Evolutionary conservation across 2,329 filamentous ascomycete species (phyloP).

Genomic region (Exophiala lecanii-corni): DNA sequence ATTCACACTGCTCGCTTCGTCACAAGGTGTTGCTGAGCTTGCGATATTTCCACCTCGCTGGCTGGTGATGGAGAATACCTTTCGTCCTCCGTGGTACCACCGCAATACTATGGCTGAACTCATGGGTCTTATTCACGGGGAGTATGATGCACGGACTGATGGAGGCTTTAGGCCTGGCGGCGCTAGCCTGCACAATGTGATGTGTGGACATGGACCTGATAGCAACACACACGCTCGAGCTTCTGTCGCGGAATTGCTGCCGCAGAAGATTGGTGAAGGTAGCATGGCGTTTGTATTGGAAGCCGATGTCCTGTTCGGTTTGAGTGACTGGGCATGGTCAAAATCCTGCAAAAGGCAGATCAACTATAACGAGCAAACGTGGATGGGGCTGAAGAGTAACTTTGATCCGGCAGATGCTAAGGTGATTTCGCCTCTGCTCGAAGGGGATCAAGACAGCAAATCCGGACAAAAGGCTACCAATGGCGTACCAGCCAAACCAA

Average conservation of each 20-base stretch:
- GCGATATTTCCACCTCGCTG: constrained; percentile 62
- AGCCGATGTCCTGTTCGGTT: constrained; percentile 62
- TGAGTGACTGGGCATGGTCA: constrained; percentile 67
- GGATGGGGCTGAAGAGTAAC: constrained; percentile 61
- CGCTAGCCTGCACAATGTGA: constrained; percentile 63
- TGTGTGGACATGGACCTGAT: constrained; percentile 62
- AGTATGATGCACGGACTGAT: constrained; percentile 55
- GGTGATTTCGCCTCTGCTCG: too few relatives aligned
- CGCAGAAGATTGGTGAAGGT: constrained; percentile 53
- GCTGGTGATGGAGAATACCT: constrained; percentile 58
- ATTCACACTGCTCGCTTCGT: constrained; percentile 62
- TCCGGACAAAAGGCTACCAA: too few relatives aligned
- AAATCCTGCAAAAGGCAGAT: constrained; percentile 65
- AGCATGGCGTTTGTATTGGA: constrained; percentile 63
- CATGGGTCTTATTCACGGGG: constrained; percentile 59
- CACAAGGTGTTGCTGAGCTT: constrained; percentile 60
- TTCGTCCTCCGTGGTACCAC: constrained; percentile 59
- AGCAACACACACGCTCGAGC: constrained; percentile 51
- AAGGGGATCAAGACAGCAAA: too few relatives aligned
- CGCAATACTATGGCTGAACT: constrained; percentile 62
- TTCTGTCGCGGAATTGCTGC: constrained; percentile 48
- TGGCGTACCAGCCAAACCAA: too few relatives aligned
- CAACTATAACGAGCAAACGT: constrained; percentile 74
- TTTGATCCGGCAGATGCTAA: too few relatives aligned
- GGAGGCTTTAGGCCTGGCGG: constrained; percentile 57